Percentiles rank a stretch among this genome's conserved stretches.
Evolutionary conservation across 2,329 filamentous ascomycete genomes (phyloP).

Genomic region (Periconia sp.): DNA sequence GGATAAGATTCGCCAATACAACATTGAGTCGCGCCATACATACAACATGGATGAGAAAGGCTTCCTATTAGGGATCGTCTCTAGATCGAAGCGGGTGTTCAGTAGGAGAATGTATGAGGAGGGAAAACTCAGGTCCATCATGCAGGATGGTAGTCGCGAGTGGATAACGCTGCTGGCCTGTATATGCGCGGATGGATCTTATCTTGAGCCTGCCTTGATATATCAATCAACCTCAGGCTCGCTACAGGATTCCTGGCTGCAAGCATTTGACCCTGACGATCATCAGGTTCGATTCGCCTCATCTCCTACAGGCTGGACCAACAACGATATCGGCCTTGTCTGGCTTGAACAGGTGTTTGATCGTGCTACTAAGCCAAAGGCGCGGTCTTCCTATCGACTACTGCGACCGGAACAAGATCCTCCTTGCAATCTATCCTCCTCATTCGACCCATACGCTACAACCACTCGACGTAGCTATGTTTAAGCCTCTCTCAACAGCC

Average conservation of each 20-base stretch:
- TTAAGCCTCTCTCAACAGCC: conserved; percentile 5
- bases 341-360: too few species aligned
- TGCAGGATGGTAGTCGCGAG: conserved; percentile 6
- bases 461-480: conserved; percentile 4
- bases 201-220: conserved; percentile 9
- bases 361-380: conserved; percentile 3
- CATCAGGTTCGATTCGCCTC: conserved; percentile 2
- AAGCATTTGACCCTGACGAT: conserved; percentile 5
- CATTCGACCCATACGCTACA: conserved; percentile 7
- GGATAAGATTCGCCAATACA: conserved; percentile 3
- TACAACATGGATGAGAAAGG: conserved; percentile 11
- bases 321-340: conserved; percentile 3
- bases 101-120: background rate
- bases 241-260: conserved; percentile 5
- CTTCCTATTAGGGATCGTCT: conserved; percentile 2
- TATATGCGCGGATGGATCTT: conserved; percentile 8
- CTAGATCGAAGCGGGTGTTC: conserved; percentile 6
- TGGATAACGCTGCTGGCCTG: conserved; percentile 8
- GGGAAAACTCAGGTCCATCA: background rate
- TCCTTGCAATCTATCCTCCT: conserved; percentile 7
- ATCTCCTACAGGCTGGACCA: conserved; percentile 5
- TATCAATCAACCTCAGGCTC: conserved; percentile 4
- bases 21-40: background rate
- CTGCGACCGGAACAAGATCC: conserved; percentile 4
- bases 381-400: conserved; percentile 3